Base-by-base conservation (phyloP, 2,329 filamentous ascomycete species). In the Beauveria caledonica region DNA sequence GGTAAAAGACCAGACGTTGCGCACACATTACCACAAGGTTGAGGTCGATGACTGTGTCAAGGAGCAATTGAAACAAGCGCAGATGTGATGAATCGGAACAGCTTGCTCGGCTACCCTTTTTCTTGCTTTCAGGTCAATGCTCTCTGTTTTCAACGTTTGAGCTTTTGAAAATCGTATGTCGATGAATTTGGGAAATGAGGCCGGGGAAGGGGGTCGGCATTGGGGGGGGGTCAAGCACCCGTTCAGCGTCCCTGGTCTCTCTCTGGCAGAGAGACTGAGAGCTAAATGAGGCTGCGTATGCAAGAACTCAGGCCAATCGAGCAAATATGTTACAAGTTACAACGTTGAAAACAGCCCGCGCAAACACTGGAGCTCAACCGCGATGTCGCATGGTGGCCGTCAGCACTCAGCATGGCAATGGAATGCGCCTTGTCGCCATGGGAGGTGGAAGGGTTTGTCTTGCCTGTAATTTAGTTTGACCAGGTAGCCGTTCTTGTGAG, bases 111-210 rank as follows among this genome's bases (percentile, higher is more conserved):
- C 29, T 39, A 5, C 21, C 11, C 13, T n/a, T 11, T 11, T 23
- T 50, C 11, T 51, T 44, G 25, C 11, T 44, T 19, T 17, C 25
- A 19, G 23, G 23, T 6, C 23, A 46, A 2, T 36, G 3, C 40
- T 46, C 40, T 42, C 21, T 53, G 25, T 21, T 53, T 42, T 40
- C 48, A 27, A 60, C 21, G 2, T 39, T 21, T 3, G 15, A 19
- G 27, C 4, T 13, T 36, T 6, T 36, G 5, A 6, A 5, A 36
- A 36, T 13, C 33, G 11, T 13, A 13, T 36, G 25, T 58, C 9
- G 36, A 23, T 10, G 33, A 23, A 50, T 21, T 36, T 36, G 51
- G 50, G 58, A 60, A 55, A 55, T 55, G 58, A 50, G 42, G 33
- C 44, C 21, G 23, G 50, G 40, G 49, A 45, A 60, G 19, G 57